phyloP scores from a whole-genome alignment of 1,284 basidiomycete species.

The Marasmius fiardii region DNA sequence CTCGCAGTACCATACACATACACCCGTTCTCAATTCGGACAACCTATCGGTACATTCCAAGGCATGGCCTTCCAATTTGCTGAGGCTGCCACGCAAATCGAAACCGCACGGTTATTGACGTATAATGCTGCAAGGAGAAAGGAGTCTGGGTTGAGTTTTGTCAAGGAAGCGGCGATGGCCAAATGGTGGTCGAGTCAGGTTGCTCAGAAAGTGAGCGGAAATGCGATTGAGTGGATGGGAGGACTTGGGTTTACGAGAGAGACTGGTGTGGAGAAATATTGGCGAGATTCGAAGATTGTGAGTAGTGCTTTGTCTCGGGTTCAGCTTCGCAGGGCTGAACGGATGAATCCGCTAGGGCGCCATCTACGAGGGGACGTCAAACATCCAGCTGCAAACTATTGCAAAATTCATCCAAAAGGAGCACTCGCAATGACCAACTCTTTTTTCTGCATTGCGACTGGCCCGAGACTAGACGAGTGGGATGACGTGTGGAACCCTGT shows the following conservation, averaged over 20 bases:
- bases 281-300: slow-evolving; percentile 87
- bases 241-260: slow-evolving; percentile 80
- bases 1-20: slow-evolving; percentile 92
- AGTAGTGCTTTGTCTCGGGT: slow-evolving; percentile 29
- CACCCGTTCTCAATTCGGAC: slow-evolving; percentile 92
- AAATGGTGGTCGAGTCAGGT: slow-evolving; percentile 89
- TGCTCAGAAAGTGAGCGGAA: slow-evolving; percentile 84
- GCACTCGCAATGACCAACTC: slow-evolving; percentile 30
- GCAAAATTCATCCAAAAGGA: slow-evolving; percentile 88
- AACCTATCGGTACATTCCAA: slow-evolving; percentile 91
- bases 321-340: slow-evolving; percentile 1
- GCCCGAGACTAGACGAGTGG: too few species aligned
- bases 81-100: slow-evolving; percentile 84
- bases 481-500: too few species aligned
- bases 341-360: slow-evolving; percentile 67
- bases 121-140: slow-evolving; percentile 96
- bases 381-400: slow-evolving; percentile 97
- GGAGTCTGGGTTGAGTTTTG: slow-evolving; percentile 87
- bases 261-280: slow-evolving; percentile 80
- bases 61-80: slow-evolving; percentile 97
- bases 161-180: slow-evolving; percentile 96
- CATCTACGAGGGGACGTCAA: slow-evolving; percentile 95
- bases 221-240: slow-evolving; percentile 96
- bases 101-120: slow-evolving; percentile 88
- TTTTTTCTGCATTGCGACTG: not conserved